Evolutionary conservation across 176 grass and related monocot species (phyloP).

Genomic region (Zea mays): DNA sequence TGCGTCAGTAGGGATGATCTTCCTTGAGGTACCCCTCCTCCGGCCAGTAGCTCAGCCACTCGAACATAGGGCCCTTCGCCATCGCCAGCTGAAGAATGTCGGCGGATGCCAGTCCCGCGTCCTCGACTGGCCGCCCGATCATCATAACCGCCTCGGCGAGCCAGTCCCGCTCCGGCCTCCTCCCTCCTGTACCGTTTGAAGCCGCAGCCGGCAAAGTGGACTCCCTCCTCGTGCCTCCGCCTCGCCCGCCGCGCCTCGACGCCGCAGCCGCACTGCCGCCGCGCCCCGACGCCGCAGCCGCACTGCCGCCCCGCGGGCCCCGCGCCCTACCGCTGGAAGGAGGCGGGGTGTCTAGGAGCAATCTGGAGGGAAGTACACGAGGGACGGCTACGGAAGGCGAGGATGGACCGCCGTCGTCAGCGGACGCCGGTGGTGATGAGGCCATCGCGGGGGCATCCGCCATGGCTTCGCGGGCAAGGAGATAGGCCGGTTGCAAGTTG

Average conservation of each 20-base stretch:
- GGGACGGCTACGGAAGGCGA: neutral
- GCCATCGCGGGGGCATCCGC: neutral
- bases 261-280: neutral
- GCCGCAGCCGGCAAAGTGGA: neutral
- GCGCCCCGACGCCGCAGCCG: neutral
- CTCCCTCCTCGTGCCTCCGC: neutral
- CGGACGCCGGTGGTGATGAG: neutral
- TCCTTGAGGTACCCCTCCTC: slow-evolving; percentile 39
- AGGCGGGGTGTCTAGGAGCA: neutral
- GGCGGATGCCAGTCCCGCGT: slow-evolving; percentile 14
- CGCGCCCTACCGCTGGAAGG: neutral
- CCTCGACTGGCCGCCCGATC: neutral
- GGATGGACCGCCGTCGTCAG: neutral
- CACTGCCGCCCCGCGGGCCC: neutral
- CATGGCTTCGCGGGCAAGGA: slow-evolving; percentile 27
- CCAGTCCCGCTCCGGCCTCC: neutral
- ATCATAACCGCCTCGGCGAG: slow-evolving; percentile 26
- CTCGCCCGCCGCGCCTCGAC: neutral
- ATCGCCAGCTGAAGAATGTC: slow-evolving; percentile 53
- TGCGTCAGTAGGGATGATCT: slow-evolving; percentile 33
- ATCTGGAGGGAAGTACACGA: slow-evolving; percentile 14
- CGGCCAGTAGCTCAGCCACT: slow-evolving; percentile 53
- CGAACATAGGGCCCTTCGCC: slow-evolving; percentile 51
- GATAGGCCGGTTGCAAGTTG: no score
- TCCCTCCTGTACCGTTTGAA: neutral